A percentile compares a stretch with the other conserved stretches of the same genome.
These are phyloP conservation scores for Colletotrichum tofieldiae DNA, from an alignment of 2,329 filamentous ascomycete species.

Conservation along the genomic window DNA sequence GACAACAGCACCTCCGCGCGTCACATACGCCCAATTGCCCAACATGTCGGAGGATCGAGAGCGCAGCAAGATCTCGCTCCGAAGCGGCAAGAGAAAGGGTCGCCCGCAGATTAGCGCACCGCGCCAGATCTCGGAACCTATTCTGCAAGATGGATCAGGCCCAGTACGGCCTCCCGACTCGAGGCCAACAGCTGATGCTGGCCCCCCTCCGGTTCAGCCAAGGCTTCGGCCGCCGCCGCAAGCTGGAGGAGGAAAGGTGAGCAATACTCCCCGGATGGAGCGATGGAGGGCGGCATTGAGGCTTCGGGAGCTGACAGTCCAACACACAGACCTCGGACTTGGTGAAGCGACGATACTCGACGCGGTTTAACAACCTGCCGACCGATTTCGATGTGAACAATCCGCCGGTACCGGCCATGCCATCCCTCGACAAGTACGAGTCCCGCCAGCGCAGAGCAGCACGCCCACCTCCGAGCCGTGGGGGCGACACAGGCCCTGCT, in stretches of 20 bases:
- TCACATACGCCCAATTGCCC: slow-evolving; percentile 31
- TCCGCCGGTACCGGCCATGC: slow-evolving; percentile 81
- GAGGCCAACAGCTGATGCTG: slow-evolving; percentile 39
- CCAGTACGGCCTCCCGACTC: slow-evolving; percentile 47
- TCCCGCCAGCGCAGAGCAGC: slow-evolving; percentile 62
- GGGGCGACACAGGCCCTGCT: slow-evolving; percentile 64
- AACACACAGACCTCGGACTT: slow-evolving; percentile 78
- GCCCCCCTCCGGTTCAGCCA: slow-evolving; percentile 32
- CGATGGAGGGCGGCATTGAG: not conserved
- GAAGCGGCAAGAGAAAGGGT: slow-evolving; percentile 74
- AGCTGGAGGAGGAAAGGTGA: slow-evolving; percentile 70
- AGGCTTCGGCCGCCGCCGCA: slow-evolving; percentile 62
- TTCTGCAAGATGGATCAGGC: slow-evolving; percentile 62
- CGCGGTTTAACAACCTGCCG: slow-evolving; percentile 86
- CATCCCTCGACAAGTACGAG: slow-evolving; percentile 73
- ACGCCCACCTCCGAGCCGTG: slow-evolving; percentile 69
- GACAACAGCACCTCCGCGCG: not conserved
- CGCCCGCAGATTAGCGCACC: slow-evolving; percentile 76
- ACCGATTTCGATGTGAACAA: slow-evolving; percentile 78
- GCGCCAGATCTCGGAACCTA: slow-evolving; percentile 74
- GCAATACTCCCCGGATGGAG: slow-evolving; percentile 34
- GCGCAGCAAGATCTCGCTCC: slow-evolving; percentile 73
- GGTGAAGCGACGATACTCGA: slow-evolving; percentile 95
- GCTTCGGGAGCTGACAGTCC: slow-evolving; percentile 7
- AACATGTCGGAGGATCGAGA: slow-evolving; percentile 71